Evolutionary conservation across 176 grass and related monocot species (phyloP).

Genomic region (Ensete ventricosum): DNA sequence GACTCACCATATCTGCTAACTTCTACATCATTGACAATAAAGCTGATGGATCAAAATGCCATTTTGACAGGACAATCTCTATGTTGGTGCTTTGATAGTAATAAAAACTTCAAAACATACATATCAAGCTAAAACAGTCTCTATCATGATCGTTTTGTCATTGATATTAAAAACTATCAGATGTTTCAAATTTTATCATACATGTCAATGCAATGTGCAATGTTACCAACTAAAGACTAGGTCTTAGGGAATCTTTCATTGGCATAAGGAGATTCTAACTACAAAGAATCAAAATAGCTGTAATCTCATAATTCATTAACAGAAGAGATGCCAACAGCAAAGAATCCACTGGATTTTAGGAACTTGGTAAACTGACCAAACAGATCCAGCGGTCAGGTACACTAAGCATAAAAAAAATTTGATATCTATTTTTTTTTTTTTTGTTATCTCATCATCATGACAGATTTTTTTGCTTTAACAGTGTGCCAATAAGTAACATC

Average conservation of each 20-base stretch:
- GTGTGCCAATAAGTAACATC: background rate
- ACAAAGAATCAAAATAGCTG: slow-evolving; percentile 16
- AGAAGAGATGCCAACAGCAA: background rate
- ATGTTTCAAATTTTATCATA: background rate
- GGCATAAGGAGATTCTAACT: background rate
- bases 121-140: background rate
- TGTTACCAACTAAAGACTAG: background rate
- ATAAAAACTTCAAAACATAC: too few species aligned
- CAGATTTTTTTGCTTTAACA: background rate
- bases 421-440: background rate
- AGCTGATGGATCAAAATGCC: too few species aligned
- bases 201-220: background rate
- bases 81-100: too few species aligned
- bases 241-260: background rate
- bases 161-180: background rate
- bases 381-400: background rate
- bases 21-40: too few species aligned
- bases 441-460: background rate
- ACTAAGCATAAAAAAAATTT: background rate
- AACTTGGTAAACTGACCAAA: background rate
- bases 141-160: background rate
- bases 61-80: too few species aligned
- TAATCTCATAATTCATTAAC: background rate
- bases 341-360: background rate
- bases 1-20: too few species aligned